Evolutionary conservation across 768 basidiomycete species (phyloP), one percentile per base, ranked within the genome.

Genomic region (Collybiopsis luxurians): DNA sequence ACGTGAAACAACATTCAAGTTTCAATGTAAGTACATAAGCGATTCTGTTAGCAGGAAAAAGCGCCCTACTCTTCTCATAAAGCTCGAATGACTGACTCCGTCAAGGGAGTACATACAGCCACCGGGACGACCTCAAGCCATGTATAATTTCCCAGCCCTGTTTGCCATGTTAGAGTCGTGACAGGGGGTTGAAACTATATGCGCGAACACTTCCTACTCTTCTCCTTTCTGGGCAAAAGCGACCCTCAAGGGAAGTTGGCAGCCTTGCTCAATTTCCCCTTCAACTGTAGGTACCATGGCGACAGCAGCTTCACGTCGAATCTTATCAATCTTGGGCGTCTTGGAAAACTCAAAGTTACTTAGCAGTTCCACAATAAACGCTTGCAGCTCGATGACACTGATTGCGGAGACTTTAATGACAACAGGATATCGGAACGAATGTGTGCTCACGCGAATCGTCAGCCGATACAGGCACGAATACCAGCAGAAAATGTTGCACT

Each of bases 301-400:
- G 13, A 76, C 53, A 30, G 71, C 73, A 15, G 71, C 62, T 63
- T 79, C 77, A 24, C 74, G 66, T 47, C 77, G 62, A 31, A 80
- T 60, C 46, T 59, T 69, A 55, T 64, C 60, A 1, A 71, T 63
- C 53, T 74, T 67, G 15, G 72, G 68, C 2, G 75, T 74, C 34
- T 67, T 69, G 58, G 74, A 59, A 59, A 86, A 81, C 60, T 85
- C 79, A 60, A 86, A 83, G 61, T 79, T 73, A 28, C 74, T 66
- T 38, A 86, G 56, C 21, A 83, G 70, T 62, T 84, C 82, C 23
- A 80, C 74, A n/a, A 86, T 62, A 66, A 87, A 84, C 0, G 78
- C 74, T 59, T 86, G 84, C 15, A 85, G 64, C 63, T 87, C 83
- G 34, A 76, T 63, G 0, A 83, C 62, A 4, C 71, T 74, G 60